Evolutionary conservation across 2,329 filamentous ascomycete genomes (phyloP), one percentile per base, ranked within the genome.

Genomic region (Apiospora marii): DNA sequence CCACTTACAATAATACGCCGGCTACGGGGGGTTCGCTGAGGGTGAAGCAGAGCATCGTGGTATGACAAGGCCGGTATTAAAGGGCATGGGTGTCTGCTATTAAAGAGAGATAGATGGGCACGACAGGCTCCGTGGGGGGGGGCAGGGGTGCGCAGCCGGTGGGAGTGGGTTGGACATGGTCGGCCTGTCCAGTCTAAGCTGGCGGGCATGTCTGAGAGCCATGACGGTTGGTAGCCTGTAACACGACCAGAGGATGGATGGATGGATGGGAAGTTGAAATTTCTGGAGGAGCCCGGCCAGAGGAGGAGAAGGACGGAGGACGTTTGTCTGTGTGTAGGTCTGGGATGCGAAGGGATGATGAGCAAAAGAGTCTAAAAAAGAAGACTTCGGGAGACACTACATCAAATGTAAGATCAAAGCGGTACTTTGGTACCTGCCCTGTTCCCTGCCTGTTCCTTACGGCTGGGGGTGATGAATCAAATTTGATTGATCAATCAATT

Each of bases 161-260:
- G 58, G 70, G 22, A 51, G 61, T 44, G 41, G 67, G 30, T 46
- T 68, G 67, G 61, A 34, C 53, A 67, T 67, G 70, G 70, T 49
- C 70, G 22, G 58, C 61, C 70, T 51, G 46, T 68, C 61, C 41
- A 64, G 58, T 41, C 34, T 64, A 71, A 53, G 53, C 58, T 71
- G 70, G 41, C 78, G 46, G 46, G 46, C 77, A 77, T 80, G 78
- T 76, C 77, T 72, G 75, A 78, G 75, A 76, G 74, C 74, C 76
- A 74, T 76, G 75, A 75, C 75, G 72, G 73, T 72, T 41, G 58
- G 58, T 64, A 64, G 58, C 58, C n/a, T 68, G 67, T 46, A 68
- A 46, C 43, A 68, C 30, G n/a, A 64, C 7, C 46, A 49, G 46
- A n/a, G 81, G 86, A 87, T 71, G 44, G 68, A 69, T 48, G 68